phyloP scores from a whole-genome alignment of 108 stramenopile species.

The Skeletonema tropicum region DNA sequence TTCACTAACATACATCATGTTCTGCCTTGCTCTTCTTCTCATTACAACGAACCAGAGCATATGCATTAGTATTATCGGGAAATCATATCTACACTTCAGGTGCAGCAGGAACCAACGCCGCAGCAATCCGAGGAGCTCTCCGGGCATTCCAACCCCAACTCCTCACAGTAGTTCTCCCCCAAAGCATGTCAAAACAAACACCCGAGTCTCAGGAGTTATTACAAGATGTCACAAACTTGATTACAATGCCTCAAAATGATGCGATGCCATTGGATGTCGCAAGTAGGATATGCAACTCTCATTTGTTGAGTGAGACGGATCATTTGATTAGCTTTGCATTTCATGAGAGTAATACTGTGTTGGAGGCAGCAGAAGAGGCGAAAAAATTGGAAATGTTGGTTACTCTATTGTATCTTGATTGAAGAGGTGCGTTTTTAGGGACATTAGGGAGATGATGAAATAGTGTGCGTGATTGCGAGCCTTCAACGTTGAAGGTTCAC shows the following conservation, averaged over 20 bases:
- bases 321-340: constrained; percentile 94
- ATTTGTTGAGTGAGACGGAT: constrained; percentile 88
- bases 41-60: constrained; percentile 60
- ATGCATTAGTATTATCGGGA: constrained; percentile 90
- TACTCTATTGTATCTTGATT: constrained; percentile 88
- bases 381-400: constrained; percentile 89
- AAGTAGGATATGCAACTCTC: constrained; percentile 89
- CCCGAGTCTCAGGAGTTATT: constrained; percentile 85
- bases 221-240: constrained; percentile 74
- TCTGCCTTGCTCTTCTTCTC: background rate
- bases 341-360: constrained; percentile 90
- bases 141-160: constrained; percentile 86
- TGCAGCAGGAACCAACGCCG: constrained; percentile 90
- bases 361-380: constrained; percentile 89
- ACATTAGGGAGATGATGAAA: background rate
- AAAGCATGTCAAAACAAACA: constrained; percentile 86
- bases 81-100: constrained; percentile 95
- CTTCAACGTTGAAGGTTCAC: background rate
- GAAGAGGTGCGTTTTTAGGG: constrained; percentile 16
- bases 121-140: constrained; percentile 88
- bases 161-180: constrained; percentile 92
- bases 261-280: constrained; percentile 84
- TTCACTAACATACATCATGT: constrained; percentile 5
- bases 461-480: background rate
- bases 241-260: constrained; percentile 89